Evolutionary conservation across 2,329 filamentous ascomycete species (phyloP), one percentile per base, ranked within the genome.

Genomic region (Hyphodiscus sp.): DNA sequence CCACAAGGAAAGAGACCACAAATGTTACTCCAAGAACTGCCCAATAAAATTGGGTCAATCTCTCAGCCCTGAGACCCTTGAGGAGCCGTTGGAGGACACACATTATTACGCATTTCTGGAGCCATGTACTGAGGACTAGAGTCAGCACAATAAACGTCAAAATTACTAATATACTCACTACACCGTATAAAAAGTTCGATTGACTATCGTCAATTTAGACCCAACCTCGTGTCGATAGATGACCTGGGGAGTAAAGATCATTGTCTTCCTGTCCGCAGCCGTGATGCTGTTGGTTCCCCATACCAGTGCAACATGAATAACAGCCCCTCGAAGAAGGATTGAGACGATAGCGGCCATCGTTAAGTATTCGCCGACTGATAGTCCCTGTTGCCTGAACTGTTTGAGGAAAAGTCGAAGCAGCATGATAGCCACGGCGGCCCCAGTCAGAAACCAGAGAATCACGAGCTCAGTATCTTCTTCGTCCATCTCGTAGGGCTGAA

Each of bases 281-380:
- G 67, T 50, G 48, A 71, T 63, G 51, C 69, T 71, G 60, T 66
- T 69, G 5, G 66, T 71, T 33, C 68, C 69, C 69, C 69, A 71
- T 33, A 66, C 62, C 42, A 70, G 52, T 45, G 70, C 67, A 18
- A 71, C 65, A 48, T 70, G 65, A 26, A 70, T 65, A 16, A 71
- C 47, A 45, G 45, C 47, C 29, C 42, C 53, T 30, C 57, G 44
- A 1, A 51, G 38, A 4, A 54, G 18, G 10, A 56, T 23, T 33
- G 46, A 58, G 6, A 47, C 9, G 44, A 60, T 56, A 19, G 42
- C 47, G 1, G 44, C 41, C 20, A 56, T 49, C 10, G 58, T 60
- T 13, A 58, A 20, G 38, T 54, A 56, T 42, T 60, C 58, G 26
- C 55, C 52, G 20, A 54, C 43, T 20, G 54, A 41, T 10, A 47